Percentiles rank a stretch among this genome's conserved stretches.
Evolutionary conservation across 2,329 filamentous ascomycete species (phyloP).

Genomic region (Phymatotrichopsis omnivora): DNA sequence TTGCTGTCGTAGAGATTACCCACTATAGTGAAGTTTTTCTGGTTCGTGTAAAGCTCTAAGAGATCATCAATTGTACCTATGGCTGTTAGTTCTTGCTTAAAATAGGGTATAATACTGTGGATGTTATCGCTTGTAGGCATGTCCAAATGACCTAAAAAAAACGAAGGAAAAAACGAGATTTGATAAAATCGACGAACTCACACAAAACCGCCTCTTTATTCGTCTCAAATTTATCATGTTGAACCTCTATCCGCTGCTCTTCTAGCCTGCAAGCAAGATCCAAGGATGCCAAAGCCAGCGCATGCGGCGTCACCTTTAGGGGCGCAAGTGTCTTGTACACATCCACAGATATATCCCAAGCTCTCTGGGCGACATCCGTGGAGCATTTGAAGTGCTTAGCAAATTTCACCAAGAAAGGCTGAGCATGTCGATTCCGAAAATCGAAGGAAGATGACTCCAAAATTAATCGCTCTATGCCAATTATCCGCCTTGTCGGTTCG

Average conservation of each 20-base stretch:
- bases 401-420: constrained; percentile 75
- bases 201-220: constrained; percentile 42
- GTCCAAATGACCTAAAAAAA: constrained; percentile 3
- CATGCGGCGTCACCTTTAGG: constrained; percentile 78
- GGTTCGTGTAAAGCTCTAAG: constrained; percentile 83
- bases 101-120: too few relatives aligned
- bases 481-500: constrained; percentile 63
- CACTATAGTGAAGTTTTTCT: constrained; percentile 62
- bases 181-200: constrained; percentile 36
- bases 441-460: constrained; percentile 90
- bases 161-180: constrained; percentile 7
- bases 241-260: constrained; percentile 44
- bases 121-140: too few relatives aligned
- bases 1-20: constrained; percentile 63
- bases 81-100: too few relatives aligned
- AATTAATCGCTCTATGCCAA: constrained; percentile 83
- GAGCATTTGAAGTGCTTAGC: constrained; percentile 49
- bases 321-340: constrained; percentile 88
- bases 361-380: constrained; percentile 52
- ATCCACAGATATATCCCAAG: constrained; percentile 77
- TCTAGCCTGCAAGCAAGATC: constrained; percentile 68
- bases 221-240: constrained; percentile 36
- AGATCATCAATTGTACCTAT: constrained; percentile 81
- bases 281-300: constrained; percentile 70
- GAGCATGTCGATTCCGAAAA: constrained; percentile 79